Evolutionary conservation across 163 green algal genomes (phyloP).

Genomic region (Chlamydomonas reinhardtii): DNA sequence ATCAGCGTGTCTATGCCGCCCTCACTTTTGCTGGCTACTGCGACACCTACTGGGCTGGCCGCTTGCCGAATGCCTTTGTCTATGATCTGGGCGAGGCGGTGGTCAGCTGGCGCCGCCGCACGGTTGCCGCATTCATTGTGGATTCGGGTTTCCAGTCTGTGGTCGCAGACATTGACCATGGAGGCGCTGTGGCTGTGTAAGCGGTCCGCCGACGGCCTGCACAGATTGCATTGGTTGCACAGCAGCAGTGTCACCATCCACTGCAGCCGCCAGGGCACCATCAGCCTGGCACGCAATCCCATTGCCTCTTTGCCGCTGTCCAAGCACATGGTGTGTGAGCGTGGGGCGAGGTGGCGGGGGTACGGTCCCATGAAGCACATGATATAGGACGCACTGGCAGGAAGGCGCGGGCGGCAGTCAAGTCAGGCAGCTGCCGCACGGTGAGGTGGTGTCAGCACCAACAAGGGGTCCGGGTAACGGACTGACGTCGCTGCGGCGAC

Average conservation of each 20-base stretch:
- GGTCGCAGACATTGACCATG: slow-evolving; percentile 48
- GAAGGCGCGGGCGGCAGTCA: slow-evolving; percentile 31
- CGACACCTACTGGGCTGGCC: slow-evolving; percentile 62
- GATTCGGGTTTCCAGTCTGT: slow-evolving; percentile 72
- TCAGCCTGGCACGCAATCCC: slow-evolving; percentile 43
- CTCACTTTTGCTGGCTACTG: slow-evolving; percentile 34
- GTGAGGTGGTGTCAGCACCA: neutral
- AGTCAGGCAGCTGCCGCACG: neutral
- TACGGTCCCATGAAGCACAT: slow-evolving; percentile 19
- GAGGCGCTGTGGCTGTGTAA: slow-evolving; percentile 62
- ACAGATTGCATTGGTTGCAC: too few relatives aligned
- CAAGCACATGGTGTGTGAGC: slow-evolving; percentile 65
- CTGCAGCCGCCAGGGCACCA: slow-evolving; percentile 37
- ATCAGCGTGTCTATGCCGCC: too few relatives aligned
- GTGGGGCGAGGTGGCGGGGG: slow-evolving; percentile 25
- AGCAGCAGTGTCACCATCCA: neutral
- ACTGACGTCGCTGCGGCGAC: too few relatives aligned
- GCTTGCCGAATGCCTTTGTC: slow-evolving; percentile 59
- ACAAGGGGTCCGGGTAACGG: too few relatives aligned
- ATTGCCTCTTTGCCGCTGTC: slow-evolving; percentile 32
- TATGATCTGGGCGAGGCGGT: slow-evolving; percentile 52
- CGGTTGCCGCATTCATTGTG: slow-evolving; percentile 58
- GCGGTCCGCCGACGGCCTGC: slow-evolving; percentile 36
- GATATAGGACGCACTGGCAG: slow-evolving; percentile 28
- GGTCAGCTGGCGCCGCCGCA: slow-evolving; percentile 55